A percentile compares a stretch with the other conserved stretches of the same genome.
Conservation (phyloP, 2,329 filamentous ascomycete species). For the Verticillium longisporum region DNA sequence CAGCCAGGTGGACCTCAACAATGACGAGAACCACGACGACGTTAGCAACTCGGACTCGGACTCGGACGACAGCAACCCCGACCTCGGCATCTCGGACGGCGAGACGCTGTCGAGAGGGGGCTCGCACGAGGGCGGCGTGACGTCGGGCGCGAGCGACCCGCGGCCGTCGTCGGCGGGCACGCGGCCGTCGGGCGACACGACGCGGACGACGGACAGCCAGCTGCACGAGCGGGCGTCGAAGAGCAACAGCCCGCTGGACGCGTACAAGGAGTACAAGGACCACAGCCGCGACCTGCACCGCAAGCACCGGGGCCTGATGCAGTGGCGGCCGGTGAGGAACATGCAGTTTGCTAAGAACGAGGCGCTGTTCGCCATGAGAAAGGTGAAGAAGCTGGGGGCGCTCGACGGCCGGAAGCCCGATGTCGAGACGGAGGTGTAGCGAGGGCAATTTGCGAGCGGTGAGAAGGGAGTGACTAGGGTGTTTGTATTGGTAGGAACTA, state of each 20-base stretch:
- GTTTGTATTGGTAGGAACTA: not conserved
- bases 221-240: conserved; percentile 20
- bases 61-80: conserved; percentile 22
- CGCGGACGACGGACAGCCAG: conserved; percentile 22
- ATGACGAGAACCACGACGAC: conserved; percentile 27
- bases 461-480: no score
- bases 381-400: conserved; percentile 69
- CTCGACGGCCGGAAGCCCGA: conserved; percentile 79
- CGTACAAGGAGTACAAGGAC: conserved; percentile 57
- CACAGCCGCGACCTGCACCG: conserved; percentile 71
- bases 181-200: conserved; percentile 32
- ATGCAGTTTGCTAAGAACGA: conserved; percentile 83
- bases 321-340: conserved; percentile 88
- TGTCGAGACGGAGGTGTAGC: conserved; percentile 69
- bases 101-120: conserved; percentile 17
- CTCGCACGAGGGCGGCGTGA: conserved; percentile 27
- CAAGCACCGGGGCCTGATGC: conserved; percentile 86
- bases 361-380: conserved; percentile 68
- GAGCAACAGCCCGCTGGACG: conserved; percentile 47
- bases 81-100: conserved; percentile 55
- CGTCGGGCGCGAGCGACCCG: conserved; percentile 9
- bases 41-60: conserved; percentile 24
- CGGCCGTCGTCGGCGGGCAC: not conserved
- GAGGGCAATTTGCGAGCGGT: no score
- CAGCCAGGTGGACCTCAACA: conserved; percentile 19